Conservation (phyloP, 2,329 filamentous ascomycete genomes). For the Fusarium caatingaense region DNA sequence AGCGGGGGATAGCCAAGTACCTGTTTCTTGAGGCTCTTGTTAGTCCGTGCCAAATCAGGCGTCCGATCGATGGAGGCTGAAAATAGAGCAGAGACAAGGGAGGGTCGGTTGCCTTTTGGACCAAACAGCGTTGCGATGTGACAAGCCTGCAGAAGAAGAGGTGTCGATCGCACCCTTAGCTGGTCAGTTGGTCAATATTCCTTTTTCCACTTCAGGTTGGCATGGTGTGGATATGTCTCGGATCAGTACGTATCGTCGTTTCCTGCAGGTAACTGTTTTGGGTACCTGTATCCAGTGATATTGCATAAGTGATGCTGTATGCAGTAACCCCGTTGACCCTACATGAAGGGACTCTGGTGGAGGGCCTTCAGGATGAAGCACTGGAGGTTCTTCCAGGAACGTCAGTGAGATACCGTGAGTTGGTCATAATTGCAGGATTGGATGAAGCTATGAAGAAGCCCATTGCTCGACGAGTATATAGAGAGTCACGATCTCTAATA, state of each 20-base stretch:
- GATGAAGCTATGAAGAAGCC: accelerated
- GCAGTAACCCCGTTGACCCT: not conserved
- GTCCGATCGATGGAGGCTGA: not conserved
- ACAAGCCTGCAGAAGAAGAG: not conserved
- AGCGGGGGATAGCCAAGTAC: not conserved
- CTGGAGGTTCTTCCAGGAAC: accelerated
- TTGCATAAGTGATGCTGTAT: not conserved
- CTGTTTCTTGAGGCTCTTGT: not conserved
- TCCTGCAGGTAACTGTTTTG: not conserved
- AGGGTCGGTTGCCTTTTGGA: not conserved
- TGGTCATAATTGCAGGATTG: not conserved
- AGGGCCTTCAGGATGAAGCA: accelerated
- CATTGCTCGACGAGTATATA: accelerated
- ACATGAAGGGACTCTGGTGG: too few species aligned
- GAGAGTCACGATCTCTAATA: accelerated
- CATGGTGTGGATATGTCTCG: not conserved
- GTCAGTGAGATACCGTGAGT: not conserved
- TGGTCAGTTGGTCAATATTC: not conserved
- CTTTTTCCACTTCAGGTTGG: not conserved
- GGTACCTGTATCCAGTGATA: not conserved
- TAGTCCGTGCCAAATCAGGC: accelerated
- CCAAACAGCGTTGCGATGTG: not conserved
- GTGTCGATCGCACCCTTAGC: too few species aligned
- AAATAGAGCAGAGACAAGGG: not conserved
- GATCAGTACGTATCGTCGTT: not conserved